Conservation (phyloP, 108 stramenopile genomes). For the Nitzschia sp. region DNA sequence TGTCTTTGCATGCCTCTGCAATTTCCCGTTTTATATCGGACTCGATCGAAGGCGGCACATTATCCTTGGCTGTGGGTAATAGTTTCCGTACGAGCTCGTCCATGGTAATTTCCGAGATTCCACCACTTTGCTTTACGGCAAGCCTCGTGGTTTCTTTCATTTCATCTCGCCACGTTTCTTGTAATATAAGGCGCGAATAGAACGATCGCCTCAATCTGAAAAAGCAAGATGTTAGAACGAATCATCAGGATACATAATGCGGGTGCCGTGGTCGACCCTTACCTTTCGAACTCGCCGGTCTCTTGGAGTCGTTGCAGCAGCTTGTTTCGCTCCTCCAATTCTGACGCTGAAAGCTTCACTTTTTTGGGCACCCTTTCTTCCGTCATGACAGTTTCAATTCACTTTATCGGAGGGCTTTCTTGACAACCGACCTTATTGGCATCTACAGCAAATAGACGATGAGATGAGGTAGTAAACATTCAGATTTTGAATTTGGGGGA, state of each 20-base stretch:
- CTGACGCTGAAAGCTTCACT: conserved; percentile 23
- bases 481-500: too few species aligned
- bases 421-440: too few species aligned
- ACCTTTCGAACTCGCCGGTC: conserved; percentile 38
- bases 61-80: neutral
- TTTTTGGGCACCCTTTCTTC: conserved; percentile 18
- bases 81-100: conserved; percentile 28
- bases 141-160: conserved; percentile 23
- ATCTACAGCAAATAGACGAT: too few species aligned
- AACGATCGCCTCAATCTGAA: conserved; percentile 18
- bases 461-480: too few species aligned
- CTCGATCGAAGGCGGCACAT: conserved; percentile 2
- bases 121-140: conserved; percentile 27
- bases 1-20: neutral
- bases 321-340: conserved; percentile 23
- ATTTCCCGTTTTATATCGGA: conserved; percentile 12
- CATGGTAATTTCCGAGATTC: conserved; percentile 27
- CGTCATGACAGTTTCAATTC: conserved; percentile 17
- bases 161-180: conserved; percentile 34
- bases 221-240: neutral
- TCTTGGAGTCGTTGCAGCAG: conserved; percentile 23
- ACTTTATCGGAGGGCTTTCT: too few species aligned
- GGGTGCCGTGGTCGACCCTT: neutral
- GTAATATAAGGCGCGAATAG: conserved; percentile 26
- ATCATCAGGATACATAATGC: neutral